Evolutionary conservation across 768 basidiomycete species (phyloP), one percentile per base, ranked within the genome.

Genomic region (Chalciporus pseudorubinellus): DNA sequence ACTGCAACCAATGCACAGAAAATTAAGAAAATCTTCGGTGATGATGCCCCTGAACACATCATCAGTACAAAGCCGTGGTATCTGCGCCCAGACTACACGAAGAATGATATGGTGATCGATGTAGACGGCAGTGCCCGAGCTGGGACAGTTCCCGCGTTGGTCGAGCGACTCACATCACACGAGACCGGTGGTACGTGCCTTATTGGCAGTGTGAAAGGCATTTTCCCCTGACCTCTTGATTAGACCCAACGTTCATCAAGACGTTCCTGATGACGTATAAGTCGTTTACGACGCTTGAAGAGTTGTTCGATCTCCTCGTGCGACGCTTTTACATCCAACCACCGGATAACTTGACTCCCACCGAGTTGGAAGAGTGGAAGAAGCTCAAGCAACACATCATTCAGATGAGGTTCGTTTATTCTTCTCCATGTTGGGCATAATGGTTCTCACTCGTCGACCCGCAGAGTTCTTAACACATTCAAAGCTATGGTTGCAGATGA

Each of bases 241-340:
- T 45, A 88, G 89, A 97, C 68, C 79, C 85, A 1, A 80, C 81
- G 7, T 95, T 87, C 71, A 89, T 79, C 67, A 85, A 87, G 65
- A 86, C 94, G 1, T 98, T 98, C 79, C 71, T 98, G 57, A 87
- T 97, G 82, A 97, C 95, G 1, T 97, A 92, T 77, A 92, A 94
- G 63, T 94, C 92, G 1, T 98, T 98, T 69, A 91, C 90, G 14
- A 85, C 84, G 6, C 74, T 89, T 40, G 81, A 89, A 50, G 86
- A 92, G 43, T 73, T 98, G 9, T 86, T 95, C 48, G 85, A 92
- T 51, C 76, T 88, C 16, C 83, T 98, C 18, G 79, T 89, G 7
- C 76, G 80, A 39, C 84, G 95, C 16, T 98, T 93, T 71, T 77
- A 79, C 59, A 85, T 94, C 22, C 76, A 81, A 44, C 78, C 89